phyloP scores from a whole-genome alignment of 1,139 yeast species.

The Yamadazyma dendronema region DNA sequence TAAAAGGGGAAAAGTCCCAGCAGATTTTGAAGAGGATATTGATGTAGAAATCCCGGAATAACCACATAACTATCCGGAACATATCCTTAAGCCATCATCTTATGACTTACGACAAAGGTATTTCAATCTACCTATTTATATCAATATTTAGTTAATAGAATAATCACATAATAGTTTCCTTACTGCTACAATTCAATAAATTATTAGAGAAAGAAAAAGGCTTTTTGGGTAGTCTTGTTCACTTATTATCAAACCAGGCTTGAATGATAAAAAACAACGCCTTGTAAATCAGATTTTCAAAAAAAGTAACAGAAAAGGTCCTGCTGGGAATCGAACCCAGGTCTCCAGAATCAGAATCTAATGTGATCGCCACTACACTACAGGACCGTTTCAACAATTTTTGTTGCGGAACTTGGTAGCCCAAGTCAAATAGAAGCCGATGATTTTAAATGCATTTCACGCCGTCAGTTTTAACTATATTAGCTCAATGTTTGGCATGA shows the following conservation, averaged over 20 bases:
- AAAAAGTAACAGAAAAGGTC: conserved; percentile 20
- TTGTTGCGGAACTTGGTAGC: not conserved
- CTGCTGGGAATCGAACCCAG: conserved; percentile 40
- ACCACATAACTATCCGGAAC: not conserved
- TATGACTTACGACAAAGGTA: conserved; percentile 3
- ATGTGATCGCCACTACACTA: conserved; percentile 38
- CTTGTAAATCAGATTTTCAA: conserved; percentile 1
- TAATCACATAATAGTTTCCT: not conserved
- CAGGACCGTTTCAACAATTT: conserved; percentile 19
- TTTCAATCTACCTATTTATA: not conserved
- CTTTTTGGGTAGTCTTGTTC: not conserved
- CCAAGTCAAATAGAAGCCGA: no score
- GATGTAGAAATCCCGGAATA: conserved; percentile 7
- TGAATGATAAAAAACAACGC: not conserved
- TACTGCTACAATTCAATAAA: no score
- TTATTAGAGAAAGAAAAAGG: no score
- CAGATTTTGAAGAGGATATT: conserved; percentile 10
- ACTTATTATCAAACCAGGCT: not conserved
- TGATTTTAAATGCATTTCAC: no score
- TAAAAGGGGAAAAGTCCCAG: conserved; percentile 5
- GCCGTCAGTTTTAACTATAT: no score
- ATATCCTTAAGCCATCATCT: conserved; percentile 1
- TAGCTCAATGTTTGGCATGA: no score
- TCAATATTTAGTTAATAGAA: not conserved
- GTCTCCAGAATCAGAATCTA: conserved; percentile 39